Conservation (phyloP, 306 rosid species). For the Citrullus colocynthis region DNA sequence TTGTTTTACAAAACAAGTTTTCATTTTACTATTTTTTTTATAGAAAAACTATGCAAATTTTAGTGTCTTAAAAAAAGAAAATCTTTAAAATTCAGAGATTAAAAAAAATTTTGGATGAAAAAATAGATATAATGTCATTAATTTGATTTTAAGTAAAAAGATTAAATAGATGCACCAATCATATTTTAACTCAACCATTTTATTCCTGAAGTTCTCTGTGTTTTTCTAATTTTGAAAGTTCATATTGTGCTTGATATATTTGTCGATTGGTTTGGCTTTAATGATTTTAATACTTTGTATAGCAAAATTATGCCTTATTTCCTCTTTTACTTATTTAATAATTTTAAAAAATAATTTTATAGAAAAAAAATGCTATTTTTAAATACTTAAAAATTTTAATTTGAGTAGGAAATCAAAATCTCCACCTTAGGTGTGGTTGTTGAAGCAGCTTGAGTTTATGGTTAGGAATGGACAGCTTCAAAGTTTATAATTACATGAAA, state of each 20-base stretch:
- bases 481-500: neutral
- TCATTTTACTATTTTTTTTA: no score
- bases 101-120: no score
- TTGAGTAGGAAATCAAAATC: neutral
- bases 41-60: no score
- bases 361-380: neutral
- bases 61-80: no score
- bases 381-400: neutral
- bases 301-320: neutral
- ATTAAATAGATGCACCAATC: no score
- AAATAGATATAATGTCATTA: no score
- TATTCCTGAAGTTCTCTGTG: no score
- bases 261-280: neutral
- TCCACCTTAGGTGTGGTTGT: neutral
- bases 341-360: neutral
- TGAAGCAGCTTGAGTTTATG: neutral
- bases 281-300: neutral
- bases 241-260: neutral
- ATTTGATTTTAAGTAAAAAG: no score
- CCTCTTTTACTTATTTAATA: neutral
- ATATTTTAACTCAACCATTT: no score
- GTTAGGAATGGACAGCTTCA: neutral
- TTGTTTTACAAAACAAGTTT: no score
- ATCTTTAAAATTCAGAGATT: no score
- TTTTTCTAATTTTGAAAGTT: no score